phyloP scores from a whole-genome alignment of 257 asterid genomes.

The Solanum paucissectum region DNA sequence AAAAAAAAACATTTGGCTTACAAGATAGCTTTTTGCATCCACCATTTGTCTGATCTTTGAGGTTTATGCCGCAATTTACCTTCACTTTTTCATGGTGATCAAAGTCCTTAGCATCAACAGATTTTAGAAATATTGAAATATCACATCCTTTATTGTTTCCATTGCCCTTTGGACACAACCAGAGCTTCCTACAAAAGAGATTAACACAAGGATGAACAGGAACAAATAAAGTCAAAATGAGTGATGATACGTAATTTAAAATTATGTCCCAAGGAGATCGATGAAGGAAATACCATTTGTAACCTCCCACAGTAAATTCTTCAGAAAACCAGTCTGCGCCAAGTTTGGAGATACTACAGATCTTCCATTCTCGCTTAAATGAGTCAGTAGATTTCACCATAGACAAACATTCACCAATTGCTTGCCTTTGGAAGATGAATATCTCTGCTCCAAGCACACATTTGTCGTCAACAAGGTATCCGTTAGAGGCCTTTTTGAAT shows the following conservation, averaged over 20 bases:
- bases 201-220: no score
- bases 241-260: no score
- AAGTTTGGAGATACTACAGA: not conserved
- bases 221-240: no score
- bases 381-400: not conserved
- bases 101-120: not conserved
- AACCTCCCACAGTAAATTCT: not conserved
- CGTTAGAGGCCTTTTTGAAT: not conserved
- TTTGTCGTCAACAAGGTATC: not conserved
- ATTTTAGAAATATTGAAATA: not conserved
- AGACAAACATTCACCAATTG: slow-evolving; percentile 1
- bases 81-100: not conserved
- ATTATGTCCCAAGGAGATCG: no score
- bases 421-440: not conserved
- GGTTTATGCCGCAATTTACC: not conserved
- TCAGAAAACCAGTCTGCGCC: not conserved
- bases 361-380: not conserved
- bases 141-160: not conserved
- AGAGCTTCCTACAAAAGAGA: not conserved
- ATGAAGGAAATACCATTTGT: not conserved
- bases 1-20: not conserved
- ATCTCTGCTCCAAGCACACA: slow-evolving; percentile 11
- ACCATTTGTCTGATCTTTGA: not conserved
- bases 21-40: not conserved
- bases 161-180: not conserved